Percentiles rank a stretch among this genome's conserved stretches.
Evolutionary conservation across 768 basidiomycete species (phyloP).

Genomic region (Pholiota conissans): DNA sequence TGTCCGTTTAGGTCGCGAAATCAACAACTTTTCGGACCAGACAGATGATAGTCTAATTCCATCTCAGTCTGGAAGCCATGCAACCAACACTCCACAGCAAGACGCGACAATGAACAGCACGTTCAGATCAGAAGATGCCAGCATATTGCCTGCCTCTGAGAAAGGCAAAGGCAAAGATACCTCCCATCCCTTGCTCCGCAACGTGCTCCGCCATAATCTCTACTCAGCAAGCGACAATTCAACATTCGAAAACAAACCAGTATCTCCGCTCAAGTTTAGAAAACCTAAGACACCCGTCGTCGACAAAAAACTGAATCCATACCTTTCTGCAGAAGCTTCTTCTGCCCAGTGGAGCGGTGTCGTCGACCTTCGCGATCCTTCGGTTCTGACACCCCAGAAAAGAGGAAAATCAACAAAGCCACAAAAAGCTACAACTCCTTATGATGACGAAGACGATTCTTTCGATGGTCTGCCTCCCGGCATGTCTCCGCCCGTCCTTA

Average conservation of each 20-base stretch:
- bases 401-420: slow-evolving; percentile 24
- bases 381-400: slow-evolving; percentile 45
- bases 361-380: slow-evolving; percentile 66
- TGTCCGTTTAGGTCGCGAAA: slow-evolving; percentile 60
- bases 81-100: not conserved
- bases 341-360: slow-evolving; percentile 70
- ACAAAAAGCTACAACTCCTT: slow-evolving; percentile 16
- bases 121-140: slow-evolving; percentile 20
- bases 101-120: slow-evolving; percentile 19
- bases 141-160: slow-evolving; percentile 27
- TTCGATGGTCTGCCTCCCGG: slow-evolving; percentile 54
- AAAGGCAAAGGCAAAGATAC: slow-evolving; percentile 50
- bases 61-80: slow-evolving; percentile 12
- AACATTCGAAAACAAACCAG: slow-evolving; percentile 28
- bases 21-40: slow-evolving; percentile 53
- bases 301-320: slow-evolving; percentile 56
- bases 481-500: slow-evolving; percentile 58
- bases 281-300: slow-evolving; percentile 58
- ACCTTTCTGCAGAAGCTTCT: slow-evolving; percentile 50
- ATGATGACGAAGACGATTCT: slow-evolving; percentile 45
- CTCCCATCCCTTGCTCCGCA: slow-evolving; percentile 42
- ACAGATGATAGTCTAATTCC: slow-evolving; percentile 25
- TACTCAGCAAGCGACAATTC: slow-evolving; percentile 41
- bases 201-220: slow-evolving; percentile 52
- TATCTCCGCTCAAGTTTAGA: slow-evolving; percentile 54